phyloP scores from a whole-genome alignment of 106 monocot genomes.

The Allium fistulosum region DNA sequence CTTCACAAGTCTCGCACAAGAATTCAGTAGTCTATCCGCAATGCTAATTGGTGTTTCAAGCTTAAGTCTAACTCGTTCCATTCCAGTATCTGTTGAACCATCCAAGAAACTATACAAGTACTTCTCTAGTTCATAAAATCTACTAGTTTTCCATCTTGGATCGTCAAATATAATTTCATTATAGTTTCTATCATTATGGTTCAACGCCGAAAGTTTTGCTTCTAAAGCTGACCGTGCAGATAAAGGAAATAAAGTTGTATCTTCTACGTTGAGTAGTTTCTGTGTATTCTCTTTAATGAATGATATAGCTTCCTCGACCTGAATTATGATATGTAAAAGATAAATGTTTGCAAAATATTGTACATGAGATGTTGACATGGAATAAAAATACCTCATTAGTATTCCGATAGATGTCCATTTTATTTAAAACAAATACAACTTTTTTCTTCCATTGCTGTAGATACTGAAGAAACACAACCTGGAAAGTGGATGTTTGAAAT shows the following conservation, averaged over 20 bases:
- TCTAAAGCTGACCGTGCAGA: conserved; percentile 82
- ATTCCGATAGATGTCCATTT: conserved; percentile 79
- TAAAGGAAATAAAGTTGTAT: conserved; percentile 67
- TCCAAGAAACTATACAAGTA: conserved; percentile 82
- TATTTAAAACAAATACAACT: conserved; percentile 92
- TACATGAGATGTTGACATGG: too few relatives aligned
- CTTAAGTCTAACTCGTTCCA: conserved; percentile 84
- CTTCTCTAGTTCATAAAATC: conserved; percentile 69
- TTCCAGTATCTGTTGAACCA: conserved; percentile 77
- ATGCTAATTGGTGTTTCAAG: conserved; percentile 82
- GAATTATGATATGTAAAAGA: background rate
- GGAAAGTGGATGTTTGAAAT: conserved; percentile 1
- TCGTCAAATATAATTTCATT: conserved; percentile 35
- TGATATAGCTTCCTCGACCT: conserved; percentile 80
- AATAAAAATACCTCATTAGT: conserved; percentile 52
- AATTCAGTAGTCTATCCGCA: conserved; percentile 59
- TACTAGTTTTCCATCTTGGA: conserved; percentile 68
- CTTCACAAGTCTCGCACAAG: conserved; percentile 52
- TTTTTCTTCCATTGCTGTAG: conserved; percentile 95
- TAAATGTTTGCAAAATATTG: too few relatives aligned
- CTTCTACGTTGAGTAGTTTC: conserved; percentile 64
- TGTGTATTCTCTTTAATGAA: conserved; percentile 67
- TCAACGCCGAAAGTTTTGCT: conserved; percentile 59
- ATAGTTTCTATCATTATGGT: conserved; percentile 14
- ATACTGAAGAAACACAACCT: conserved; percentile 86